Percentiles rank a stretch among this genome's conserved stretches.
Conservation (phyloP, 305 asterid species). For the Ilex paraguariensis region DNA sequence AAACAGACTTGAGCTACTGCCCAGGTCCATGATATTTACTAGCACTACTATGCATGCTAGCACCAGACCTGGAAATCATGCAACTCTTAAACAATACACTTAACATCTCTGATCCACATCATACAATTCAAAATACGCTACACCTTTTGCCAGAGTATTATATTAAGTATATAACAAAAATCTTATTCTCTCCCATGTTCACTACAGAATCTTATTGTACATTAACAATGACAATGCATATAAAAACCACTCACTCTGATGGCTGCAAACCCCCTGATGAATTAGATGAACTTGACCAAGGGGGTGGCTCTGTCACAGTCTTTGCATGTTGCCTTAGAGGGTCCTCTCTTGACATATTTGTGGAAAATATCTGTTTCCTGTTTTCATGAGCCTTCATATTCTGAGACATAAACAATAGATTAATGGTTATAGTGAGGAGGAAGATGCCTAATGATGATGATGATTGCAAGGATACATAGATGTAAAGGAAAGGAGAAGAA, state of each 20-base stretch:
- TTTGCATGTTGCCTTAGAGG: constrained; percentile 47
- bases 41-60: too few species aligned
- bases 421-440: background rate
- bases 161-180: too few species aligned
- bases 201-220: background rate
- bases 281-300: constrained; percentile 47
- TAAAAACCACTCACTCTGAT: constrained; percentile 26
- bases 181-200: background rate
- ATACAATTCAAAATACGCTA: too few species aligned
- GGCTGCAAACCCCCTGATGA: constrained; percentile 28
- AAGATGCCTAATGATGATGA: background rate
- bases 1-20: too few species aligned
- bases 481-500: background rate
- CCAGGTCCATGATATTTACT: background rate
- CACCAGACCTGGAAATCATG: background rate
- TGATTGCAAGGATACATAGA: background rate
- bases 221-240: background rate
- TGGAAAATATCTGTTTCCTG: constrained; percentile 55
- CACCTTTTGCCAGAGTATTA: too few species aligned
- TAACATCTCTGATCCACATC: background rate
- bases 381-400: constrained; percentile 56
- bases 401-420: constrained; percentile 20
- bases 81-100: background rate
- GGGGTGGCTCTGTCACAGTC: constrained; percentile 48
- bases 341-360: constrained; percentile 51